Base-by-base conservation (phyloP, 192 early-diverging fungal species). In the Linnemannia exigua region DNA sequence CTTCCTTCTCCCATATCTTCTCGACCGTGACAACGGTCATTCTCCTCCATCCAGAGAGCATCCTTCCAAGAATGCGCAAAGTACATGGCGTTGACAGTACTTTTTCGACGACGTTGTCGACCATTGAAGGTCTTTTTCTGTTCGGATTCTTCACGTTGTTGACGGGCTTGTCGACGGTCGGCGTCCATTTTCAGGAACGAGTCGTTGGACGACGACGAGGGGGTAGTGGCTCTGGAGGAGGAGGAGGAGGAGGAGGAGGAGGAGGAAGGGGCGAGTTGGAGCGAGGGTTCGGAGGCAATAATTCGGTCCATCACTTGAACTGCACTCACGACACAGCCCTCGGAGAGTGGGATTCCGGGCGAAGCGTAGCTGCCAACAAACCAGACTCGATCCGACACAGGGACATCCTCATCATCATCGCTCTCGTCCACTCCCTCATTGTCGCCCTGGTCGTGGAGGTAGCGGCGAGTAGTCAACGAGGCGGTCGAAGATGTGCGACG, bases 271-370 rank as follows among this genome's bases (percentile, higher is more conserved):
- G 84, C 67, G 38, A 80, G n/a, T 14, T 35, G 37, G 11, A 25
- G 70, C 3, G 52, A 35, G 8, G 61, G 61, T 28, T 80, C 84
- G 17, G 72, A n/a, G 15, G 52, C 46, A 22, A 76, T 71, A 48
- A 93, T 86, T 4, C 86, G 82, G 5, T 84, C 87, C 15, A 79
- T 87, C 19, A 91, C 91, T 17, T 89, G 91, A 5, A 90, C 66
- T 0, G 92, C 88, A 2, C 89, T 88, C 25, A 88, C 84, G 38
- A 94, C 93, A 58, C 91, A 94, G 3, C 92, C 93, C 58, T 94
- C 93, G 9, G 91, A 82, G 50, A 93, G 75, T 9, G 92, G 93
- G n/a, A 94, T 89, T 5, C 93, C 93, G 0, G 93, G 92, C 63
- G 90, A 88, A 2, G 90, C 86, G 71, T 93, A 93, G 16, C 89